These are phyloP conservation scores for Celoporthe dispersa DNA, from an alignment of 2,329 filamentous ascomycete species.

Conservation along the genomic window DNA sequence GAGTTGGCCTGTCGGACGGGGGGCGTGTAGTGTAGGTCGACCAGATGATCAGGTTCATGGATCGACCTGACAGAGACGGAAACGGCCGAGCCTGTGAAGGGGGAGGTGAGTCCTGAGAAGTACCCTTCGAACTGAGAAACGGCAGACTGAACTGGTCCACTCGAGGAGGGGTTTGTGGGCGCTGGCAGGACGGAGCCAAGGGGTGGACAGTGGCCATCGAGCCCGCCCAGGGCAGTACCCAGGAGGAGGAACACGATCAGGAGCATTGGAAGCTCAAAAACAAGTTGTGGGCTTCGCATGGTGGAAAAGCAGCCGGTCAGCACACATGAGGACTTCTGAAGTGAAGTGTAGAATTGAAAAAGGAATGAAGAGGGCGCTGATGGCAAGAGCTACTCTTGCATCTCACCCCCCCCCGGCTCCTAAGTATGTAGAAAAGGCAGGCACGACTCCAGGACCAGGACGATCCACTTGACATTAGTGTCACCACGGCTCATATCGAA, in stretches of 20 bases:
- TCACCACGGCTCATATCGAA: neutral
- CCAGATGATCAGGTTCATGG: constrained; percentile 42
- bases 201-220: constrained; percentile 46
- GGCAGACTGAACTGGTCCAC: constrained; percentile 38
- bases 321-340: neutral
- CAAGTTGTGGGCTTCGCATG: neutral
- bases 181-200: constrained; percentile 47
- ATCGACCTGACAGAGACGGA: constrained; percentile 48
- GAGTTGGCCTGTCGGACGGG: constrained; percentile 37
- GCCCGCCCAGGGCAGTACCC: constrained; percentile 22
- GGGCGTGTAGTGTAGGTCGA: constrained; percentile 49
- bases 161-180: constrained; percentile 40
- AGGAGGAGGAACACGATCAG: constrained; percentile 5
- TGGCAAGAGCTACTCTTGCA: neutral
- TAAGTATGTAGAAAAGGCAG: neutral
- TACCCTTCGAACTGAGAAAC: constrained; percentile 32
- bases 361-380: neutral
- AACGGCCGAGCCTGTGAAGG: constrained; percentile 41
- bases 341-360: neutral
- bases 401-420: neutral
- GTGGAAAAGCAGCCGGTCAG: neutral
- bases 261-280: neutral
- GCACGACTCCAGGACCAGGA: neutral
- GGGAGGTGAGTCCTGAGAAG: constrained; percentile 37
- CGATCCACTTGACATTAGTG: neutral